Percentiles rank a stretch among this genome's conserved stretches.
phyloP scores from a whole-genome alignment of 441 rosid species.

The Biscutella laevigata region DNA sequence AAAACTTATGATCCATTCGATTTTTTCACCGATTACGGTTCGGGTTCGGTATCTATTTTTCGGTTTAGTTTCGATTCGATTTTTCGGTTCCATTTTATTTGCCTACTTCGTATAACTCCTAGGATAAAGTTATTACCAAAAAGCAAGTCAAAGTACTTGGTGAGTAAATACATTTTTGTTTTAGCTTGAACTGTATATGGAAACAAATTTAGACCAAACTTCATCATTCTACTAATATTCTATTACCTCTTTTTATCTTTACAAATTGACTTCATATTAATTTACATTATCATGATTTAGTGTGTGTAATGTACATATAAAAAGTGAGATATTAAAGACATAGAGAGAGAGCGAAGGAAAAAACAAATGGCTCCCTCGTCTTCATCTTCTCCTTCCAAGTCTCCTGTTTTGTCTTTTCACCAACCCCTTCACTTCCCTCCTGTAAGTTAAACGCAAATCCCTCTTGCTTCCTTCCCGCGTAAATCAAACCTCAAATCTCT shows the following conservation, averaged over 20 bases:
- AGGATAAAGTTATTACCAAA: no score
- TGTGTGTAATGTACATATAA: not conserved
- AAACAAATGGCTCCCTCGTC: constrained; percentile 53
- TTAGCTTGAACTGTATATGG: no score
- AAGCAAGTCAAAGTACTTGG: constrained; percentile 1
- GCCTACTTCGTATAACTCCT: no score
- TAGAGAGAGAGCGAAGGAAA: not conserved
- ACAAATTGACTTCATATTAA: constrained; percentile 18
- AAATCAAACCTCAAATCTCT: not conserved
- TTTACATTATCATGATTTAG: constrained; percentile 14
- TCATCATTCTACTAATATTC: no score
- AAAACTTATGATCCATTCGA: no score
- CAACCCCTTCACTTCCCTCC: constrained; percentile 59
- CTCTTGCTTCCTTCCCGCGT: constrained; percentile 15
- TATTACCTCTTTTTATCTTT: no score
- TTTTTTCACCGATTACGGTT: no score
- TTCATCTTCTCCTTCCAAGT: constrained; percentile 49
- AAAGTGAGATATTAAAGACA: not conserved
- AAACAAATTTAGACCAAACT: no score
- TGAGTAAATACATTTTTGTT: no score
- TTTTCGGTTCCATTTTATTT: no score
- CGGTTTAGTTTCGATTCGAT: no score
- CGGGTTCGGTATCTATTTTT: no score
- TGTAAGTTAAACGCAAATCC: constrained; percentile 37
- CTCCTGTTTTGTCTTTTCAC: constrained; percentile 40